phyloP scores from a whole-genome alignment of 2,329 filamentous ascomycete species.

The Pseudodiploospora longispora region DNA sequence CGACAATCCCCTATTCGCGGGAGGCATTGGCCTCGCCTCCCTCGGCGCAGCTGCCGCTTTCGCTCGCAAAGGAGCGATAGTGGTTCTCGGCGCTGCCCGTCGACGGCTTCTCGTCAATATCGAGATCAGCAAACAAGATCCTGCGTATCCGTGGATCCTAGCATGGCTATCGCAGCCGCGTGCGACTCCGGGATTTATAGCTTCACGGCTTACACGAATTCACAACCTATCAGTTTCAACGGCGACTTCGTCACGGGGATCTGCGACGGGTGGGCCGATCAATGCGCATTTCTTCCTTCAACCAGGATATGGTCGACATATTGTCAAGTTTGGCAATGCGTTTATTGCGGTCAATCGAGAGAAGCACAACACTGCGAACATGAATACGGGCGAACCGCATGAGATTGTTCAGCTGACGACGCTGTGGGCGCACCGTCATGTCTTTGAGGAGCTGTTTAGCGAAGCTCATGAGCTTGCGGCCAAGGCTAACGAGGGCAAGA shows the following conservation, averaged over 20 bases:
- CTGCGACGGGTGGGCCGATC: conserved; percentile 54
- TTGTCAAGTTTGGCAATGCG: conserved; percentile 77
- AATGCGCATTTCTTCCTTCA: conserved; percentile 81
- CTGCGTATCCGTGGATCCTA: conserved; percentile 88
- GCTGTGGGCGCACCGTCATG: conserved; percentile 76
- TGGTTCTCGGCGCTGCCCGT: conserved; percentile 65
- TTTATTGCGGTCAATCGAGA: conserved; percentile 83
- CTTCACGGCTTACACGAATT: conserved; percentile 49
- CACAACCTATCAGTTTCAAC: conserved; percentile 53
- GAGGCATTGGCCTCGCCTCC: conserved; percentile 83
- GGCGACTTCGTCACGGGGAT: conserved; percentile 50
- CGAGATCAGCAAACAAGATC: conserved; percentile 90
- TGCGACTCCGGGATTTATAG: conserved; percentile 50
- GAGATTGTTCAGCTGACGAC: conserved; percentile 91
- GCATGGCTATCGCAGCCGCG: conserved; percentile 89
- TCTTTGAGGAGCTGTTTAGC: conserved; percentile 83
- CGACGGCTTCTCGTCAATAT: conserved; percentile 87
- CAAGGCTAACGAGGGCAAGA: conserved; percentile 82
- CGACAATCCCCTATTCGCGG: conserved; percentile 55
- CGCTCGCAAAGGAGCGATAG: conserved; percentile 67
- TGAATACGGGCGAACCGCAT: conserved; percentile 79
- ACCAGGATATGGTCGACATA: conserved; percentile 81
- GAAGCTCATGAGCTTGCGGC: conserved; percentile 78
- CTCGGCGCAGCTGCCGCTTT: conserved; percentile 76
- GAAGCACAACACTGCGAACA: conserved; percentile 75